Conservation (phyloP, 345 rosid species). For the Hevea brasiliensis region DNA sequence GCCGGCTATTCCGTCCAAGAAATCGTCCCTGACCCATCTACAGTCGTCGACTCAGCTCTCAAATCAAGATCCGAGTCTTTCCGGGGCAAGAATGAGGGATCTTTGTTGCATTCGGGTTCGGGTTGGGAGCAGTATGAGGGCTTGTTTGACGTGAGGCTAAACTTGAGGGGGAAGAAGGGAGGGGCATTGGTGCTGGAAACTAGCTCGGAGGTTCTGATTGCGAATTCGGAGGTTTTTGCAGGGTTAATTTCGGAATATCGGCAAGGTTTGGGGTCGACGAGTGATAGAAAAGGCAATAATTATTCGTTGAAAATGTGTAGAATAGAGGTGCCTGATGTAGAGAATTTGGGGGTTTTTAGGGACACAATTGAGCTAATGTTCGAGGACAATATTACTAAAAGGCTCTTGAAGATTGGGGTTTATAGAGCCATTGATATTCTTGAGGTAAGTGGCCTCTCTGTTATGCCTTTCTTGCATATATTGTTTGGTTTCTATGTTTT, state of each 20-base stretch:
- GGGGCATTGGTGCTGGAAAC: conserved; percentile 68
- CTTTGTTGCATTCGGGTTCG: conserved; percentile 17
- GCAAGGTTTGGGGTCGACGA: conserved; percentile 33
- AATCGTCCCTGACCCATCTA: conserved; percentile 21
- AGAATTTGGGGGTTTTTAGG: conserved; percentile 72
- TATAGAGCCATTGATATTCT: conserved; percentile 72
- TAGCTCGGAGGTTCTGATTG: conserved; percentile 57
- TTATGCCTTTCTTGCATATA: background rate
- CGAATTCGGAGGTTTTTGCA: conserved; percentile 63
- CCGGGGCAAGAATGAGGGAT: conserved; percentile 5
- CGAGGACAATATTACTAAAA: conserved; percentile 56
- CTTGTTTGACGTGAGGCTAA: conserved; percentile 65
- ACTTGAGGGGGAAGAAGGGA: conserved; percentile 65
- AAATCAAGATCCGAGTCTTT: conserved; percentile 32
- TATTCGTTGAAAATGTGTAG: conserved; percentile 40
- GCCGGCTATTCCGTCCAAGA: conserved; percentile 28
- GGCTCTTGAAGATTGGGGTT: conserved; percentile 66
- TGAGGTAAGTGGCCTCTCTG: conserved; percentile 59
- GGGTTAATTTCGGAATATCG: conserved; percentile 47
- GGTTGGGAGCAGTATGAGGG: conserved; percentile 28
- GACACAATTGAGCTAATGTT: conserved; percentile 89
- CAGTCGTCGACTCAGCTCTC: conserved; percentile 19
- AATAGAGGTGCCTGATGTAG: conserved; percentile 78
- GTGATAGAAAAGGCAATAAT: background rate
- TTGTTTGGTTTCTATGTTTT: background rate